Percentiles rank a stretch among this genome's conserved stretches.
These are phyloP conservation scores for Eucalyptus guilfoylei DNA, from an alignment of 345 rosid genomes.

Conservation along the genomic window DNA sequence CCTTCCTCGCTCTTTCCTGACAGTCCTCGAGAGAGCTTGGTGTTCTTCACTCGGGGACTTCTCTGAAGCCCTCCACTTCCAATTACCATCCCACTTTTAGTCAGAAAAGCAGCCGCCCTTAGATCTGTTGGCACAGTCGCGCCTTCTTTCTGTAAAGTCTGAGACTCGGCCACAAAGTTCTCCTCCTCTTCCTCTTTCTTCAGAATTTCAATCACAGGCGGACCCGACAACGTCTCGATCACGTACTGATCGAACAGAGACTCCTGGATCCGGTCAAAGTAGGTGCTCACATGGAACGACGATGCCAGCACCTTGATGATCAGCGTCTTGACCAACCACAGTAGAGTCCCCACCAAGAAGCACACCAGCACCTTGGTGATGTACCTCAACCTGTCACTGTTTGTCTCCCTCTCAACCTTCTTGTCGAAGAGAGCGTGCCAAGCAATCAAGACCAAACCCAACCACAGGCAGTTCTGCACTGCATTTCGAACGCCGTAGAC, in stretches of 20 bases:
- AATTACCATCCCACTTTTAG: constrained; percentile 1
- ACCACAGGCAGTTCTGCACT: constrained; percentile 86
- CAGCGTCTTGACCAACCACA: constrained; percentile 78
- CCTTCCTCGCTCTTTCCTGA: constrained; percentile 33
- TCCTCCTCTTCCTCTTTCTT: constrained; percentile 37
- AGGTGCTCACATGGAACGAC: constrained; percentile 81
- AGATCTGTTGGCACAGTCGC: constrained; percentile 31
- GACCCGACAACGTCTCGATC: constrained; percentile 70
- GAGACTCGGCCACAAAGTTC: constrained; percentile 18
- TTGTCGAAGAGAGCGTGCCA: constrained; percentile 74
- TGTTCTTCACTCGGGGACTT: constrained; percentile 38
- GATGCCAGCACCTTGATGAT: constrained; percentile 86
- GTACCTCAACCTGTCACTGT: constrained; percentile 9
- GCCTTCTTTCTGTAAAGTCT: constrained; percentile 27
- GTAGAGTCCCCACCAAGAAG: constrained; percentile 49
- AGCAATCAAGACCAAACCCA: constrained; percentile 66
- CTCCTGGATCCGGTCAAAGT: constrained; percentile 83
- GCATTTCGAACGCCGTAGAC: constrained; percentile 70
- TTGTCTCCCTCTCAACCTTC: constrained; percentile 40
- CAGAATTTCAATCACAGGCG: constrained; percentile 42
- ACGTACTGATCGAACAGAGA: constrained; percentile 73
- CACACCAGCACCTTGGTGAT: constrained; percentile 63
- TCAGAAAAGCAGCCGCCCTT: constrained; percentile 10
- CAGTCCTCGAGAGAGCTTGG: constrained; percentile 22
- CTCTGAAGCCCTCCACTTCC: constrained; percentile 35